Evolutionary conservation across 1,139 yeast genomes (phyloP).

Genomic region (Lodderomyces parapsilosis): DNA sequence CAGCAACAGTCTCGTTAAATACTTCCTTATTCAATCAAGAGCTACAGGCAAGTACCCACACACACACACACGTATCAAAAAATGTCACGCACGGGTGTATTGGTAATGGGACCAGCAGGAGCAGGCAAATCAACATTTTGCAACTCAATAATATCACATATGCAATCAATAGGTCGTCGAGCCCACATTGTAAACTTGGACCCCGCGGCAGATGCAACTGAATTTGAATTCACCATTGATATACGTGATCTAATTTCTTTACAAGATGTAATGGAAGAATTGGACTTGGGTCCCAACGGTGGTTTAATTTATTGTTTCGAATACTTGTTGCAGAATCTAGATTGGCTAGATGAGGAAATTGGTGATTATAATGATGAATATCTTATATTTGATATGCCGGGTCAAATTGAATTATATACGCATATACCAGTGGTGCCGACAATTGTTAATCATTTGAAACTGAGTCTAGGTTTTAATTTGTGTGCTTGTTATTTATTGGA

Average conservation of each 20-base stretch:
- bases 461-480: slow-evolving; percentile 74
- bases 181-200: slow-evolving; percentile 94
- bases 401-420: slow-evolving; percentile 93
- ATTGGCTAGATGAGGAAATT: slow-evolving; percentile 95
- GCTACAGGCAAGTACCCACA: no score
- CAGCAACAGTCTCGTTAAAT: no score
- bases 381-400: slow-evolving; percentile 94
- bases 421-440: slow-evolving; percentile 93
- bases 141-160: slow-evolving; percentile 79
- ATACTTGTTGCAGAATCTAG: slow-evolving; percentile 78
- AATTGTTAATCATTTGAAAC: slow-evolving; percentile 78
- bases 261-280: slow-evolving; percentile 96
- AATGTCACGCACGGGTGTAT: slow-evolving; percentile 95
- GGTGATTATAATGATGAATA: slow-evolving; percentile 94
- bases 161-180: slow-evolving; percentile 86
- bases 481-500: slow-evolving; percentile 93
- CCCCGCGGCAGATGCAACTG: slow-evolving; percentile 95
- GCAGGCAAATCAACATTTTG: slow-evolving; percentile 94
- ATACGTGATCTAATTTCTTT: slow-evolving; percentile 86
- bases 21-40: neutral
- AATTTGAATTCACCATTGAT: slow-evolving; percentile 89
- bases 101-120: slow-evolving; percentile 97
- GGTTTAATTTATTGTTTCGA: slow-evolving; percentile 93
- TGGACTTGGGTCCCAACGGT: slow-evolving; percentile 94
- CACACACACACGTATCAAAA: slow-evolving; percentile 1